phyloP scores from a whole-genome alignment of 331 rosid genomes.

The Phaseolus coccineus region DNA sequence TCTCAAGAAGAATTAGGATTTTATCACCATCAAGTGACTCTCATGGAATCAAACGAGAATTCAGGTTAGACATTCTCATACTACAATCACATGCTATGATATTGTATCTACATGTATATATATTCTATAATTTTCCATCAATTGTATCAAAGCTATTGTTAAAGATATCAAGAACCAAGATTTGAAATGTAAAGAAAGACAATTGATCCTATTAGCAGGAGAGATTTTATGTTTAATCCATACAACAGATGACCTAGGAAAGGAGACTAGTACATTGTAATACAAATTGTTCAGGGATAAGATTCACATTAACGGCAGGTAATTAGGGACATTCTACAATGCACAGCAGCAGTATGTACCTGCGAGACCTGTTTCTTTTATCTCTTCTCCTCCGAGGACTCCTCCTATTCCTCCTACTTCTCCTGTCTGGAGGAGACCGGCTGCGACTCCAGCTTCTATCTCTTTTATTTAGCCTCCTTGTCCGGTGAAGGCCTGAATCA shows the following conservation, averaged over 20 bases:
- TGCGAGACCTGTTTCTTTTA: constrained; percentile 82
- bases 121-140: no score
- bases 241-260: constrained; percentile 36
- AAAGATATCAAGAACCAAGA: constrained; percentile 33
- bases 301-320: constrained; percentile 32
- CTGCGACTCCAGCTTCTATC: constrained; percentile 72
- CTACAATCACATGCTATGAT: no score
- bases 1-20: no score
- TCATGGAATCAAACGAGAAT: no score
- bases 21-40: no score
- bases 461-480: constrained; percentile 60
- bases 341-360: constrained; percentile 56
- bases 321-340: constrained; percentile 41
- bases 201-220: constrained; percentile 24
- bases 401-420: constrained; percentile 65
- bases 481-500: constrained; percentile 56
- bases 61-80: no score
- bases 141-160: neutral
- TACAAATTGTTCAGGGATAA: constrained; percentile 7
- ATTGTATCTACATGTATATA: no score
- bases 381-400: constrained; percentile 79
- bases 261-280: constrained; percentile 13
- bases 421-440: constrained; percentile 67
- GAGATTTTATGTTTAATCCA: constrained; percentile 27
- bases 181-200: constrained; percentile 24